Evolutionary conservation across 1,284 basidiomycete genomes (phyloP).

Genomic region (Sporisorium scitamineum): DNA sequence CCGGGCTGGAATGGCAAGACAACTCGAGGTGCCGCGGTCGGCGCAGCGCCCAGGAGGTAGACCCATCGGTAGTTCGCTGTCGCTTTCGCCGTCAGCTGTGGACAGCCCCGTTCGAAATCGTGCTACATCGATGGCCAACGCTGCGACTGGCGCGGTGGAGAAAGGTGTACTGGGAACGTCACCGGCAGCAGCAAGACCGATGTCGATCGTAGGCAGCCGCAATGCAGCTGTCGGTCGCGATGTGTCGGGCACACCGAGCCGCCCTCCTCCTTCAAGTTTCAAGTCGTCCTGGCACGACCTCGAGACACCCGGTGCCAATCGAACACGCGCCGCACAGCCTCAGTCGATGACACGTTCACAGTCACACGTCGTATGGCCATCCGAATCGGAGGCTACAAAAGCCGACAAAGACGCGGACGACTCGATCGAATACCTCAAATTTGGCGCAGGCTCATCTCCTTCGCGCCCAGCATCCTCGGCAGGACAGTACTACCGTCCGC

Average conservation of each 20-base stretch:
- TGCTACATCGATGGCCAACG: slow-evolving; percentile 42
- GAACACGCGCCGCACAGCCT: slow-evolving; percentile 1
- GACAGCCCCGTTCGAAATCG: slow-evolving; percentile 41
- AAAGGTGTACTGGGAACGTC: slow-evolving; percentile 41
- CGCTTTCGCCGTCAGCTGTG: slow-evolving; percentile 22
- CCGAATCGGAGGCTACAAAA: background rate
- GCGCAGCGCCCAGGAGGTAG: slow-evolving; percentile 13
- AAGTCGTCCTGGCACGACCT: slow-evolving; percentile 42
- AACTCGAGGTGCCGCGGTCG: slow-evolving; percentile 27
- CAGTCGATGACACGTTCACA: slow-evolving; percentile 41
- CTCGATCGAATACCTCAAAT: slow-evolving; percentile 42
- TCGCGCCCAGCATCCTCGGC: slow-evolving; percentile 42
- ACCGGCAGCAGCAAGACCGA: slow-evolving; percentile 19
- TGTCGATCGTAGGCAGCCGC: slow-evolving; percentile 24
- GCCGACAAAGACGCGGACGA: slow-evolving; percentile 13
- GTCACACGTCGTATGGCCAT: slow-evolving; percentile 38
- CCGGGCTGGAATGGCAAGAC: slow-evolving; percentile 17
- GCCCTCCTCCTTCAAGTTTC: slow-evolving; percentile 46
- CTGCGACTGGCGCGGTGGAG: slow-evolving; percentile 35
- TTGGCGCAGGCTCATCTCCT: slow-evolving; percentile 11
- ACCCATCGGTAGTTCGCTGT: slow-evolving; percentile 9
- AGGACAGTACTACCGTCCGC: slow-evolving; percentile 58
- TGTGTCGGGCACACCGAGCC: slow-evolving; percentile 27
- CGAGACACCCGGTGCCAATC: slow-evolving; percentile 5
- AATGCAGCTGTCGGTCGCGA: slow-evolving; percentile 8